A percentile compares a stretch with the other conserved stretches of the same genome.
Conservation (phyloP, 2,329 filamentous ascomycete genomes). For the Lachnellula subtilissima region DNA sequence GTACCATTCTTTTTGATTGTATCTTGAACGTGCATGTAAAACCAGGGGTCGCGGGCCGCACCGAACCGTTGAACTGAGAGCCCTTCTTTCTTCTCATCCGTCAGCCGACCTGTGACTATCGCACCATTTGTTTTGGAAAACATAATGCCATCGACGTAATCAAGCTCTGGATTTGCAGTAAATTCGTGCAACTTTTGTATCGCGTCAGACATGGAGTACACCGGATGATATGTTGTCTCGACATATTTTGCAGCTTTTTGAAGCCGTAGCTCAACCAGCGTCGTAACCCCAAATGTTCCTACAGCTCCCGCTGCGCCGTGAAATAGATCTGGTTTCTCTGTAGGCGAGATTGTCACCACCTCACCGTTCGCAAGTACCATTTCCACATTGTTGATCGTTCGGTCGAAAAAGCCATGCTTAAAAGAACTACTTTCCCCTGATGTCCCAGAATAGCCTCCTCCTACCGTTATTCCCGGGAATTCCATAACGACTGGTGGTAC, state of each 20-base stretch:
- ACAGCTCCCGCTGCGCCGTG: conserved; percentile 54
- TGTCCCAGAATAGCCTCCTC: conserved; percentile 62
- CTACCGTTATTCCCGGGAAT: conserved; percentile 64
- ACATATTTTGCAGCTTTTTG: conserved; percentile 50
- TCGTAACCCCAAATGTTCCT: conserved; percentile 57
- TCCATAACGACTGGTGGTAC: conserved; percentile 66
- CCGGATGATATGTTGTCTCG: conserved; percentile 49
- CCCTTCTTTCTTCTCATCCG: conserved; percentile 31
- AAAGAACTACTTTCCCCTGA: conserved; percentile 65
- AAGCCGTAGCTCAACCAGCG: conserved; percentile 53
- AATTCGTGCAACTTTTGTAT: conserved; percentile 38
- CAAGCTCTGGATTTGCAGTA: conserved; percentile 32
- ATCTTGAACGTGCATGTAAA: conserved; percentile 57
- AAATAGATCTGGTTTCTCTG: conserved; percentile 50
- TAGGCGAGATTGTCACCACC: conserved; percentile 42
- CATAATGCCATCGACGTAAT: conserved; percentile 60
- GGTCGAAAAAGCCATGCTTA: conserved; percentile 61
- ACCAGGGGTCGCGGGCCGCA: conserved; percentile 55
- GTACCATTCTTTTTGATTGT: conserved; percentile 11
- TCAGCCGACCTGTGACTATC: conserved; percentile 49
- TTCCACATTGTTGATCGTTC: conserved; percentile 57
- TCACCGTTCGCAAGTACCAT: conserved; percentile 58
- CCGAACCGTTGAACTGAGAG: conserved; percentile 41
- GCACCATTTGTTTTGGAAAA: conserved; percentile 43
- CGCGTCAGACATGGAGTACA: conserved; percentile 39